phyloP scores from a whole-genome alignment of 2,329 filamentous ascomycete genomes.

The Pseudogymnoascus sp. region DNA sequence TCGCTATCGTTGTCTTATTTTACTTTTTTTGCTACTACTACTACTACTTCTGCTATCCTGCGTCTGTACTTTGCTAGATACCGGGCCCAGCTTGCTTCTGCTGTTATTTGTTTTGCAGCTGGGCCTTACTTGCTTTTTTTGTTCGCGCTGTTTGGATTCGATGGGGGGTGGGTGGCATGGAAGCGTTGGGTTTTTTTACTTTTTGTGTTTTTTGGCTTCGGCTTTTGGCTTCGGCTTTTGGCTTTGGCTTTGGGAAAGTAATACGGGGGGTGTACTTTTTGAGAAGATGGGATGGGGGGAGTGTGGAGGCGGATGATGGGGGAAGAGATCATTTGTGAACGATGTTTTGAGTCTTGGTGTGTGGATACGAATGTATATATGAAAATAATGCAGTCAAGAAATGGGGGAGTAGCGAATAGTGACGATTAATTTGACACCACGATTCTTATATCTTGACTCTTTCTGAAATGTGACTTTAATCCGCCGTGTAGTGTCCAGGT shows the following conservation, averaged over 20 bases:
- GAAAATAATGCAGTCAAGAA: slow-evolving; percentile 8
- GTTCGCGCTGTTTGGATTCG: not conserved
- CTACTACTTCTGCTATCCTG: not conserved
- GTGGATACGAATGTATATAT: slow-evolving; percentile 10
- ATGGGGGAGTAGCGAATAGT: slow-evolving; percentile 6
- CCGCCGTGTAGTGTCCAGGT: not conserved
- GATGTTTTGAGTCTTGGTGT: slow-evolving; percentile 4
- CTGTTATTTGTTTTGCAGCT: not conserved
- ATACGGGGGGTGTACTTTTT: not conserved
- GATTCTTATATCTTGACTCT: not conserved
- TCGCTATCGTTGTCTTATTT: not conserved
- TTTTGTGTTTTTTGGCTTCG: not conserved
- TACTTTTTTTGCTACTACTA: not conserved
- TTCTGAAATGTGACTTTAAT: not conserved
- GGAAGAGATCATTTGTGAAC: not conserved
- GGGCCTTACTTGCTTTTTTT: not conserved
- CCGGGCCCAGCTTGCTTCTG: slow-evolving; percentile 2
- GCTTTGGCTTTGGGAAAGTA: not conserved
- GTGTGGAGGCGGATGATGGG: not conserved
- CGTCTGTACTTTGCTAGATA: not conserved
- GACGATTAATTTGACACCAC: slow-evolving; percentile 8
- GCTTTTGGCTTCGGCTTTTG: not conserved
- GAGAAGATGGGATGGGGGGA: not conserved
- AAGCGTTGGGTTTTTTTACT: not conserved
- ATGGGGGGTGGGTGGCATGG: not conserved